Evolutionary conservation across 1,284 basidiomycete species (phyloP), one percentile per base, ranked within the genome.

Genomic region (Wallemia mellicola): DNA sequence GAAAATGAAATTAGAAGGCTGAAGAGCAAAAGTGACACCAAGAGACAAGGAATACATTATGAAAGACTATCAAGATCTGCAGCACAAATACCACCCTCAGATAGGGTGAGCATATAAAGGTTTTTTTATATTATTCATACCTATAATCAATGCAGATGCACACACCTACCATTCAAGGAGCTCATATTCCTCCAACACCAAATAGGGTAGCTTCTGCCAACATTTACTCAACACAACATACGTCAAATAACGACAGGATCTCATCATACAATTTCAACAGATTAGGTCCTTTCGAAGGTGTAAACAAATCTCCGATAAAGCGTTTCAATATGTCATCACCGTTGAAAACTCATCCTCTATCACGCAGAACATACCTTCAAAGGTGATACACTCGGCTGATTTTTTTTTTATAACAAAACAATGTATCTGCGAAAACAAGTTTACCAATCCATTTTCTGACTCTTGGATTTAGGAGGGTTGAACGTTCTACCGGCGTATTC

Each of bases 391-490:
- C n/a, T n/a, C n/a, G n/a, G n/a, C n/a, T n/a, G n/a, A n/a, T n/a
- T n/a, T n/a, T n/a, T n/a, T n/a, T n/a, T n/a, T n/a, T n/a, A 48
- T 17, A 22, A 48, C 38, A 5, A 48, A 48, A 48, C 38, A 48
- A 11, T 15, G n/a, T 7, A 22, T 17, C 5, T 15, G 22, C 38
- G 22, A 5, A 48, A 11, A 48, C 38, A 38, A 25, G 59, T 67
- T 75, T 72, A 88, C 85, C 86, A 89, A 61, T 88, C 85, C 69
- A 79, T 82, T 71, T 78, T 79, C 63, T 69, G 70, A 65, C 73
- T 76, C 55, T 70, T 68, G 54, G 64, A 63, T 66, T 70, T 71
- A 7, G 38, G 38, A 17, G 38, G 38, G n/a, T 48, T 48, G 38
- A 48, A 48, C 5, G 38, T 48, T 55, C 71, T 68, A 59, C 75